Base-by-base conservation (phyloP, 73 alveolate genomes). In the Diophrys appendiculata region DNA sequence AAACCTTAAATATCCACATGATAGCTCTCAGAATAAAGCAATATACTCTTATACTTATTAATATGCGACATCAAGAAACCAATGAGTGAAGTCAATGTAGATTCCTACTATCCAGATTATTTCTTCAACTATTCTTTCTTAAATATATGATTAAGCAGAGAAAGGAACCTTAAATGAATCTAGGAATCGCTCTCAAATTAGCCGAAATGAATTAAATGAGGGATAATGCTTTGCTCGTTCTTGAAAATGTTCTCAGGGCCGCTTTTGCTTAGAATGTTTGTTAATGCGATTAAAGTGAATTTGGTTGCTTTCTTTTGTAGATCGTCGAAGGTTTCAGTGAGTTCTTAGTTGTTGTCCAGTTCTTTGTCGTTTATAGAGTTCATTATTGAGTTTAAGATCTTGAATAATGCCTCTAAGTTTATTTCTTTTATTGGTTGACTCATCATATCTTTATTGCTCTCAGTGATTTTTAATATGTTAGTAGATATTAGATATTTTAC, bases 241-340 rank as follows among this genome's bases (percentile, higher is more conserved):
- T 43, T 43, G 18, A 43, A 43, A 18, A 43, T 65, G 27, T 35
- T 30, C 77, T 83, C 80, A 25, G 85, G 78, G 29, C 73, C 75
- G 24, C 71, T 53, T 35, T 76, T 75, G 28, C 68, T 83, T 14
- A 83, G 54, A 22, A 83, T 83, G 35, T 83, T 83, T 1, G 91
- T 83, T 56, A 83, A 33, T 18, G 91, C 91, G 14, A 83, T 76
- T 14, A 83, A 33, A 33, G 80, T 33, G 35, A 73, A 83, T 52
- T 83, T 83, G 52, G 34, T 35, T 0, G 91, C 68, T 43, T 83
- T 83, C 75, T 72, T 72, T n/a, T 13, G 31, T 26, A 80, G 32
- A 14, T 80, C 82, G n/a, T 27, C 35, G 54, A 71, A 71, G 3
- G 87, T 78, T 1, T 70, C 88, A 35, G 52, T 11, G 29, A 33